Evolutionary conservation across 805 yeast genomes (phyloP).

Genomic region (Lipomyces orientalis): DNA sequence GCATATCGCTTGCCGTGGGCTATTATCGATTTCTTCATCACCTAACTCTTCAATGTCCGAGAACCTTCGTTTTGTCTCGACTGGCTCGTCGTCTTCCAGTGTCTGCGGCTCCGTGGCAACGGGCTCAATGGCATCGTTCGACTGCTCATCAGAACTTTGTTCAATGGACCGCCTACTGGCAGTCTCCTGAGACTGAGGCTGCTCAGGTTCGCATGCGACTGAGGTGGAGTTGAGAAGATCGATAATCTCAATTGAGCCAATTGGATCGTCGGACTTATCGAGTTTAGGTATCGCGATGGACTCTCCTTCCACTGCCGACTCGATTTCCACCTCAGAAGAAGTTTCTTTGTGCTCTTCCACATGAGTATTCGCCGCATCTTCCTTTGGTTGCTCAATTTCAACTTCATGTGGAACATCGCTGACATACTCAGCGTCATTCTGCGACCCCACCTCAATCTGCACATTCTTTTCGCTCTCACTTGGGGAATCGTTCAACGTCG

Average conservation of each 20-base stretch:
- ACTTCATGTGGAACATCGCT: not conserved
- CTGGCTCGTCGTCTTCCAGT: not conserved
- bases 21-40: not conserved
- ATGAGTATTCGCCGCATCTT: not conserved
- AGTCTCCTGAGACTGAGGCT: not conserved
- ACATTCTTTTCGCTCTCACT: not conserved
- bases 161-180: not conserved
- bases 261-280: not conserved
- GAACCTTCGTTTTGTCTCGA: not conserved
- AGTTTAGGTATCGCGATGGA: not conserved
- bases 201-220: not conserved
- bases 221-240: not conserved
- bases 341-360: not conserved
- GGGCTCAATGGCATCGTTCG: not conserved
- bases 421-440: conserved; percentile 3
- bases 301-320: not conserved
- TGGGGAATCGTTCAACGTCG: not conserved
- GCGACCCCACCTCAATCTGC: not conserved
- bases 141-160: not conserved
- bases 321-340: not conserved
- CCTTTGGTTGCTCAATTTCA: conserved; percentile 3
- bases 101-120: not conserved
- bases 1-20: not conserved
- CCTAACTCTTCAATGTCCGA: not conserved
- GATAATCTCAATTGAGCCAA: conserved; percentile 6